A percentile compares a stretch with the other conserved stretches of the same genome.
Evolutionary conservation across 768 basidiomycete genomes (phyloP).

Genomic region (Psilocybe azurescens): DNA sequence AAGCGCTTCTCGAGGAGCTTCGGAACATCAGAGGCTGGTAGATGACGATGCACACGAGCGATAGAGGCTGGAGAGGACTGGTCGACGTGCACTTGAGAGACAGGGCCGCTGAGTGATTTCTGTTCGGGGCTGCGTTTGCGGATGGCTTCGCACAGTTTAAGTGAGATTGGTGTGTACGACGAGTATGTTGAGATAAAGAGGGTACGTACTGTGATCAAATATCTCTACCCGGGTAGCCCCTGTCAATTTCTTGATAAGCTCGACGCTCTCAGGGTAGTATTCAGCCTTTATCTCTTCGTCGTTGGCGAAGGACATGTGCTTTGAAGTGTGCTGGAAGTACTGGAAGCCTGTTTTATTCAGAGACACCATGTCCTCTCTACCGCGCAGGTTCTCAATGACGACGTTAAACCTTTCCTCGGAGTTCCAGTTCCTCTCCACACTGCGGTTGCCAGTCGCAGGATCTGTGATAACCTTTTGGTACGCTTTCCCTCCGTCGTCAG

Average conservation of each 20-base stretch:
- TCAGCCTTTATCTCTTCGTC: slow-evolving; percentile 56
- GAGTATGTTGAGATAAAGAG: background rate
- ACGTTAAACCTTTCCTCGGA: slow-evolving; percentile 31
- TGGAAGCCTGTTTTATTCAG: slow-evolving; percentile 61
- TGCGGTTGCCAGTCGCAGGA: slow-evolving; percentile 37
- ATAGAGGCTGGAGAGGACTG: slow-evolving; percentile 52
- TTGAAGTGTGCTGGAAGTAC: slow-evolving; percentile 42
- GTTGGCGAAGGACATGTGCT: slow-evolving; percentile 51
- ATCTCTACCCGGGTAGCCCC: slow-evolving; percentile 61
- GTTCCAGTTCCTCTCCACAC: slow-evolving; percentile 36
- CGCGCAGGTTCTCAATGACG: slow-evolving; percentile 58
- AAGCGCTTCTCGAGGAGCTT: slow-evolving; percentile 51
- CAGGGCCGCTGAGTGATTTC: slow-evolving; percentile 34
- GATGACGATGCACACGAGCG: slow-evolving; percentile 54
- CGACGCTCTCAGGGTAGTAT: slow-evolving; percentile 67
- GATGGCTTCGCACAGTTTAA: slow-evolving; percentile 37
- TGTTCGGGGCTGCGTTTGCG: slow-evolving; percentile 48
- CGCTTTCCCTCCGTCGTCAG: slow-evolving; percentile 44
- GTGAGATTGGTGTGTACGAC: background rate
- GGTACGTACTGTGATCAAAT: slow-evolving; percentile 65
- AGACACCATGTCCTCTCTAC: slow-evolving; percentile 46
- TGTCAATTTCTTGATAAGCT: slow-evolving; percentile 61
- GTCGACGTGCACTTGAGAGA: slow-evolving; percentile 54
- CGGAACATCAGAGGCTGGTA: slow-evolving; percentile 50
- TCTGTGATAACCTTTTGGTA: slow-evolving; percentile 41